Evolutionary conservation across 257 asterid species (phyloP).

Genomic region (Lycium barbarum): DNA sequence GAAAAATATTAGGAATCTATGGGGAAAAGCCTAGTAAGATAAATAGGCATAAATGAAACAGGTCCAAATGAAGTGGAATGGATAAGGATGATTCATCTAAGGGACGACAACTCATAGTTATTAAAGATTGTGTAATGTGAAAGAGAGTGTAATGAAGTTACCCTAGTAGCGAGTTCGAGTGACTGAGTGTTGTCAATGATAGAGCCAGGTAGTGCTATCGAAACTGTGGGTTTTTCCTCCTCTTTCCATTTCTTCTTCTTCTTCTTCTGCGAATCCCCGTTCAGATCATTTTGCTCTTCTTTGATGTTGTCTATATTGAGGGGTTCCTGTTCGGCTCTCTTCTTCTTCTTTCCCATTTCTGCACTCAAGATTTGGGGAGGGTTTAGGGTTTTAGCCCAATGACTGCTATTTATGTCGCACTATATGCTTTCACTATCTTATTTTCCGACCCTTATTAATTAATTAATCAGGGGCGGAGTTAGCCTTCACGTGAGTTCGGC

Average conservation of each 20-base stretch:
- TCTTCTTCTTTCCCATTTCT: constrained; percentile 64
- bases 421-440: background rate
- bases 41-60: background rate
- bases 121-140: background rate
- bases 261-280: constrained; percentile 47
- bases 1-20: too few relatives aligned
- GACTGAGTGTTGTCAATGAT: constrained; percentile 84
- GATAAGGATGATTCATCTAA: background rate
- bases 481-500: too few relatives aligned
- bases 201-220: constrained; percentile 84
- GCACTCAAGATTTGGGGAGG: constrained; percentile 20
- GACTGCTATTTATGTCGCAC: background rate
- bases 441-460: too few relatives aligned
- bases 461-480: too few relatives aligned
- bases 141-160: constrained; percentile 30
- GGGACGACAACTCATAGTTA: background rate
- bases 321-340: constrained; percentile 40
- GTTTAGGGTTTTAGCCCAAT: constrained; percentile 39
- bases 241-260: constrained; percentile 50
- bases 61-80: background rate
- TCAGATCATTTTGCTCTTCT: constrained; percentile 22
- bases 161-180: constrained; percentile 85
- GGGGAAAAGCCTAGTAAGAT: background rate
- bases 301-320: background rate
- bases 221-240: constrained; percentile 59